Evolutionary conservation across 2,329 filamentous ascomycete species (phyloP).

Genomic region (Fusarium sp.): DNA sequence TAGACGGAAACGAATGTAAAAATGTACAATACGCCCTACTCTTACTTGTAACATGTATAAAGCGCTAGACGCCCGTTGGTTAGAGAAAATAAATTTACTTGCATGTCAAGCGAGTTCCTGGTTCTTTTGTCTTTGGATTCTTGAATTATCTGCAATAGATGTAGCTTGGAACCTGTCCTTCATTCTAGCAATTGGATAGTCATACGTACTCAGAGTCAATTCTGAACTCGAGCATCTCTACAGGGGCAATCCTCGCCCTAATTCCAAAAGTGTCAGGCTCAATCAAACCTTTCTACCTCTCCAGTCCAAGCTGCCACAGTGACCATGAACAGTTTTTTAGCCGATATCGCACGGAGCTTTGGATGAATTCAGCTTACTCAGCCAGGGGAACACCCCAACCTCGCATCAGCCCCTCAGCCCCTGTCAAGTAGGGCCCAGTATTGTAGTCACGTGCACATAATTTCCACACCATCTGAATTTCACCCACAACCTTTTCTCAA

Average conservation of each 20-base stretch:
- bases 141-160: neutral
- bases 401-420: neutral
- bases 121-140: too few relatives aligned
- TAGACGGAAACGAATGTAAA: conserved; percentile 10
- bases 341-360: neutral
- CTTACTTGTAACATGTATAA: conserved; percentile 29
- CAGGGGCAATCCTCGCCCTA: neutral
- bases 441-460: conserved; percentile 46
- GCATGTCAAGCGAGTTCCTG: neutral
- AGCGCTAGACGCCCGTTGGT: conserved; percentile 7
- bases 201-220: neutral
- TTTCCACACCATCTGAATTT: conserved; percentile 43
- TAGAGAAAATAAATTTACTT: conserved; percentile 8
- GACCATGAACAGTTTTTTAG: neutral
- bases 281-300: neutral
- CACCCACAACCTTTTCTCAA: conserved; percentile 37
- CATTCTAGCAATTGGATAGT: neutral
- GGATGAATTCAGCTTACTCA: neutral
- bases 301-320: neutral
- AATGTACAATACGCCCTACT: conserved; percentile 35
- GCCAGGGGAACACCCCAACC: neutral
- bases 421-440: conserved; percentile 11
- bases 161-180: neutral
- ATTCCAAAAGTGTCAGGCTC: neutral
- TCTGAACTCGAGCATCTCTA: neutral